Percentiles rank a stretch among this genome's conserved stretches.
phyloP scores from a whole-genome alignment of 2,329 filamentous ascomycete genomes.

The Spiromastix sp. region DNA sequence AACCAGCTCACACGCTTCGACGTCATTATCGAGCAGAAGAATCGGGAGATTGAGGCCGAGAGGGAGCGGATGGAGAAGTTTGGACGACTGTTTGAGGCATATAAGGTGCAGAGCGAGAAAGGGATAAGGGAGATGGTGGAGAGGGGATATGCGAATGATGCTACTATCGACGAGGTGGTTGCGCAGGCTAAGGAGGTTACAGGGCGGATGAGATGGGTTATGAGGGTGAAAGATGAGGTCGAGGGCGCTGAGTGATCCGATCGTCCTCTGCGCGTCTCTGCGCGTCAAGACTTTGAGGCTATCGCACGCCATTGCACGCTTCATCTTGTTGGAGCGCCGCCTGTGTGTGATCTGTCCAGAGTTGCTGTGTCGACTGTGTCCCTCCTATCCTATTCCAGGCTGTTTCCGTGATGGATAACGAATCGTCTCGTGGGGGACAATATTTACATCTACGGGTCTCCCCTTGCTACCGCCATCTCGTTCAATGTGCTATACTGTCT shows the following conservation, averaged over 20 bases:
- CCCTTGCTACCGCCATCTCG: no score
- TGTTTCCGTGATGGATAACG: no score
- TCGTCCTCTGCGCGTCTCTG: background rate
- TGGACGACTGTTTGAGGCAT: constrained; percentile 29
- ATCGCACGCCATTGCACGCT: no score
- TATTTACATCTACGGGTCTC: no score
- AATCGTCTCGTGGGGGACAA: no score
- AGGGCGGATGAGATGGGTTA: constrained; percentile 39
- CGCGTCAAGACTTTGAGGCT: background rate
- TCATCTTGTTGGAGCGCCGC: no score
- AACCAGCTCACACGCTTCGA: constrained; percentile 31
- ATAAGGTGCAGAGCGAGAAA: constrained; percentile 32
- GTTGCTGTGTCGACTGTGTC: no score
- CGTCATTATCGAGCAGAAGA: constrained; percentile 36
- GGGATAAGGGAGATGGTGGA: constrained; percentile 26
- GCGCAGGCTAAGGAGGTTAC: constrained; percentile 31
- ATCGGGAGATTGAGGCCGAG: constrained; percentile 31
- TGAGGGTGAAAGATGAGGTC: constrained; percentile 30
- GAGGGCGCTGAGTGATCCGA: constrained; percentile 17
- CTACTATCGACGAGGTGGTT: constrained; percentile 26
- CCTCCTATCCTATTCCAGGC: no score
- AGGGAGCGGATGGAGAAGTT: constrained; percentile 32
- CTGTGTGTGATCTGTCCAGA: no score
- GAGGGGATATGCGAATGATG: constrained; percentile 19
- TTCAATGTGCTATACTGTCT: no score